Percentiles rank a stretch among this genome's conserved stretches.
Evolutionary conservation across 1,284 basidiomycete species (phyloP).

Genomic region (Flammula alnicola): DNA sequence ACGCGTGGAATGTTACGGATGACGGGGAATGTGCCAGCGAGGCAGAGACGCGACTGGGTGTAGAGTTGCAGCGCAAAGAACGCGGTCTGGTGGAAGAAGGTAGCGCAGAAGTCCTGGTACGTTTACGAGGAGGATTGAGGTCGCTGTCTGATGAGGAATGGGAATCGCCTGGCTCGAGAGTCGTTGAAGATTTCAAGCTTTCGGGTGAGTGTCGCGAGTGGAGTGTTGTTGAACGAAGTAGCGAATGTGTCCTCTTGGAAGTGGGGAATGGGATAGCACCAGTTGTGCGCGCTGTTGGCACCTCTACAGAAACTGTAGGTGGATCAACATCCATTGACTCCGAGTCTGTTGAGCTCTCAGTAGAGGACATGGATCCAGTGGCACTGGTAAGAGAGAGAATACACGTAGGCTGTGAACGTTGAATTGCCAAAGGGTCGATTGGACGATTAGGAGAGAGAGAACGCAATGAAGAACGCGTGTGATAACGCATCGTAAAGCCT

Average conservation of each 20-base stretch:
- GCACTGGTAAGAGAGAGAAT: constrained; percentile 19
- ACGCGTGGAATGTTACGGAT: neutral
- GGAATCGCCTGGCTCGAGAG: neutral
- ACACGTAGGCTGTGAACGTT: constrained; percentile 17
- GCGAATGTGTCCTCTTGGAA: constrained; percentile 20
- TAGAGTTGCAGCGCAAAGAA: constrained; percentile 1
- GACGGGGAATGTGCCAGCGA: neutral
- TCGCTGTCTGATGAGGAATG: constrained; percentile 7
- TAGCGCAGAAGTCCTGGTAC: constrained; percentile 19
- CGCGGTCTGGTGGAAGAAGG: constrained; percentile 6
- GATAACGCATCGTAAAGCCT: constrained; percentile 16
- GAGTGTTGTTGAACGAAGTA: constrained; percentile 16
- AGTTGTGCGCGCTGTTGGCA: neutral
- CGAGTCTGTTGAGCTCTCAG: constrained; percentile 1
- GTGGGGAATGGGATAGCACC: constrained; percentile 17
- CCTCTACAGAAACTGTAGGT: neutral
- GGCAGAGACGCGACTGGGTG: neutral
- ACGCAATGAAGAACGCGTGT: constrained; percentile 9
- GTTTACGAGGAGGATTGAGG: constrained; percentile 15
- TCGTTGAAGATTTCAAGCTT: neutral
- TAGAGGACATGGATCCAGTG: constrained; percentile 13
- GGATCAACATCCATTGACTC: constrained; percentile 16
- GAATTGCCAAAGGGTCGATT: constrained; percentile 7
- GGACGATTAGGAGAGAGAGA: constrained; percentile 10
- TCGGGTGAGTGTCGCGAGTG: neutral